Base-by-base conservation (phyloP, 768 basidiomycete species). In the Tylopilus intermedius region DNA sequence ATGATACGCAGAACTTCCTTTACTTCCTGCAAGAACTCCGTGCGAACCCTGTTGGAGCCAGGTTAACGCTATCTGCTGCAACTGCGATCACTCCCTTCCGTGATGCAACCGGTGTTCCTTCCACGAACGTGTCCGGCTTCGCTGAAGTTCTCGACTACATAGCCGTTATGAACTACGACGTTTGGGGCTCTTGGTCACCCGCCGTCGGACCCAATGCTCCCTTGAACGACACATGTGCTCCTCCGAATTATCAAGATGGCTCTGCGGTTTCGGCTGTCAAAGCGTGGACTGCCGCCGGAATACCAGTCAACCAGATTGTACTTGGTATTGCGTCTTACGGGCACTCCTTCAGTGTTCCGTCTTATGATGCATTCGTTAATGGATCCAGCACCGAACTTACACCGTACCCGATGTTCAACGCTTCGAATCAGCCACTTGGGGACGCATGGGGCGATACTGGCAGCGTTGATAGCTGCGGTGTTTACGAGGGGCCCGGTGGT, bases 241-340 rank as follows among this genome's bases (percentile, higher is more conserved):
- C 79, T 38, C 58, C 76, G 0, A 71, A 70, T 3, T 72, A 84
- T 55, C 86, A 80, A 47, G 66, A 67, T 14, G 90, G 92, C 5
- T 94, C 90, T 50, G 93, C 87, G 1, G 77, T 78, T 26, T 82
- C 83, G 3, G 83, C 86, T 13, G 78, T 96, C 47, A 66, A 73
- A 9, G 76, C 79, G 0, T 96, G 94, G 94, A 79, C 72, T 1
- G 61, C 66, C 2, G 90, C 93, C 35, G 88, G 88, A 7, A 84
- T 96, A 65, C 89, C 91, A 2, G 64, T 70, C 21, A 8, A 59
- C 51, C 67, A 86, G 71, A 87, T 94, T 53, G 81, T 91, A 10
- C 80, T 96, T 8, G 92, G 89, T 43, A 81, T 94, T 2, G 81
- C 91, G 9, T 70, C 84, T 4, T 94, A 90, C 69, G 91, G 91